phyloP scores from a whole-genome alignment of 345 rosid genomes.

The Citrus cavaleriei region DNA sequence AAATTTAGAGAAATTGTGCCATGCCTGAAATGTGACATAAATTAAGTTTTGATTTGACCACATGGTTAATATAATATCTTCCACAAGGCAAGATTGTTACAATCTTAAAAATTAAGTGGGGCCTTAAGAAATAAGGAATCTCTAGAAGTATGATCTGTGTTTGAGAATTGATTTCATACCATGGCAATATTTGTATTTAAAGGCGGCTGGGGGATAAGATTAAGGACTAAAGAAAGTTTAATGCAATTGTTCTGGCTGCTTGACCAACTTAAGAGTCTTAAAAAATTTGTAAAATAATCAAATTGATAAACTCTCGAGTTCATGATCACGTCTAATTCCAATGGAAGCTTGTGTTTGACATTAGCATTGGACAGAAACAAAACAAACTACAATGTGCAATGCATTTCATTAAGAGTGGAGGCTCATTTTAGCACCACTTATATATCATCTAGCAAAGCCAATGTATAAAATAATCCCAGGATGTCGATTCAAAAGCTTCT shows the following conservation, averaged over 20 bases:
- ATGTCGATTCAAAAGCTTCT: no score
- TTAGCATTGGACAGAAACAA: background rate
- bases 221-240: background rate
- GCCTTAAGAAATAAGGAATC: background rate
- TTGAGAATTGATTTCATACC: background rate
- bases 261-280: background rate
- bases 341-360: background rate
- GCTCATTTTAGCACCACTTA: background rate
- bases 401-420: background rate
- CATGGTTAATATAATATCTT: background rate
- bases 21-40: background rate
- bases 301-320: background rate
- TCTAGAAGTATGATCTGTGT: constrained; percentile 1
- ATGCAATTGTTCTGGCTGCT: background rate
- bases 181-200: background rate
- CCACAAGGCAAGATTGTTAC: background rate
- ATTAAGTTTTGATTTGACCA: background rate
- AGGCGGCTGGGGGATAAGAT: constrained; percentile 4
- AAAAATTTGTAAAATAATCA: background rate
- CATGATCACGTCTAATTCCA: background rate
- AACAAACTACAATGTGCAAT: background rate
- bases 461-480: no score
- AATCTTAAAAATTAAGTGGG: background rate
- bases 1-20: background rate
- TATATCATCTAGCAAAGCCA: background rate